Base-by-base conservation (phyloP, 495 filamentous ascomycete species). In the Halenospora varia region DNA sequence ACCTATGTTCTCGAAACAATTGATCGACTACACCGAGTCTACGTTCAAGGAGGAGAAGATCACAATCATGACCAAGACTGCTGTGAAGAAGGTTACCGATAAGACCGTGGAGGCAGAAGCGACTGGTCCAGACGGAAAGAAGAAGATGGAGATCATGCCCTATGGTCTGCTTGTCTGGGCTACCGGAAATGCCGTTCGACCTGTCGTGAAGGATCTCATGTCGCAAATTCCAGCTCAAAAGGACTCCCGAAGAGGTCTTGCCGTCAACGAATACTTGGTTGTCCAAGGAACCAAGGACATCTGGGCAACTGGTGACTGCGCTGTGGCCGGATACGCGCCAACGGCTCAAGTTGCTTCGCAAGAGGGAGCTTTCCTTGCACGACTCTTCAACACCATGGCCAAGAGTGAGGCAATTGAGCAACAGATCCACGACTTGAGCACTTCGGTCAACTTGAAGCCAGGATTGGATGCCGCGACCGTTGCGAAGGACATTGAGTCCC, bases 1-100 rank as follows among this genome's bases (percentile, higher is more conserved):
- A 35, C 94, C 94, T 65, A 94, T 90, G 87, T 99, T 99, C 82
- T 96, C 91, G 71, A 97, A 97, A 81, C 89, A 96, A 70, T 79
- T 99, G 62, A 97, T 97, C 72, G 93, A 99, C 69, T 99, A 97
- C 79, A 97, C 95, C 62, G 95, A 97, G 75, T 90, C 89, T 70
- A 96, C 92, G 54, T 96, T 99, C 82, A 94, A 95, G 75, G 95
- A 97, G 78, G 93, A 97, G 75, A 89, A 89, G 64, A 99, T 99
- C 68, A 84, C 87, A 56, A 93, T 99, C 76, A 87, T 85, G 71
- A 95, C 94, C 58, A 99, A 99, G 84, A 99, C 94, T 48, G 92
- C 96, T 87, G 94, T 99, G 68, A 97, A 97, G 78, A 90, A 88
- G 58, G 94, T 99, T 53, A 96, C 90, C 22, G 90, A 96, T 67